These are phyloP conservation scores for Drosera capensis DNA, from an alignment of 148 eudicot genomes.

Conservation along the genomic window DNA sequence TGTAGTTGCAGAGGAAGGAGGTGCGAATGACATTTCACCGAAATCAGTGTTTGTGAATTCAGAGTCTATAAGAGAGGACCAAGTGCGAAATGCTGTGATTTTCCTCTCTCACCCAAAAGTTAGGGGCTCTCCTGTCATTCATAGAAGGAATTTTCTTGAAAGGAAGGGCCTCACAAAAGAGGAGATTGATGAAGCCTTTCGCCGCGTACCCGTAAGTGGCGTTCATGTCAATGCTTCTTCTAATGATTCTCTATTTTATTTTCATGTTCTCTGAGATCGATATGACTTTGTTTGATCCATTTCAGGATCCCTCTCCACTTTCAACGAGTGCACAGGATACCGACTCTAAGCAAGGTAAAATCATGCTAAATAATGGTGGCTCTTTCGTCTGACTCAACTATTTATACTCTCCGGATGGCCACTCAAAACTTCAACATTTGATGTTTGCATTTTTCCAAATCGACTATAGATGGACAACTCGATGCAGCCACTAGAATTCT, in stretches of 20 bases:
- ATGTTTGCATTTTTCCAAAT: too few relatives aligned
- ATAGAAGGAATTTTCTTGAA: slow-evolving; percentile 90
- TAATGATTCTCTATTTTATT: not conserved
- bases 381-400: not conserved
- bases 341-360: slow-evolving; percentile 43
- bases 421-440: too few relatives aligned
- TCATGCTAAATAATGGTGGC: not conserved
- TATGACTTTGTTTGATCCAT: not conserved
- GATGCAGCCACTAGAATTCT: slow-evolving; percentile 33
- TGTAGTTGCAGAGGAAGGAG: slow-evolving; percentile 18
- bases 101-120: slow-evolving; percentile 97
- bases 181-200: slow-evolving; percentile 97
- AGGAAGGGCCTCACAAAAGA: slow-evolving; percentile 94
- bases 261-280: not conserved
- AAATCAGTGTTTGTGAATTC: slow-evolving; percentile 72
- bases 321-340: slow-evolving; percentile 34
- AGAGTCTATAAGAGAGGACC: slow-evolving; percentile 83
- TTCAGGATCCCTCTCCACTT: slow-evolving; percentile 62
- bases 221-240: slow-evolving; percentile 1
- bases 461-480: slow-evolving; percentile 35
- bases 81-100: slow-evolving; percentile 80
- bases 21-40: slow-evolving; percentile 27
- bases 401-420: slow-evolving; percentile 6
- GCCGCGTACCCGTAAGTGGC: slow-evolving; percentile 82
- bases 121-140: slow-evolving; percentile 75